Conservation (phyloP, 352 stramenopile genomes). For the Paralagenidium karlingii region DNA sequence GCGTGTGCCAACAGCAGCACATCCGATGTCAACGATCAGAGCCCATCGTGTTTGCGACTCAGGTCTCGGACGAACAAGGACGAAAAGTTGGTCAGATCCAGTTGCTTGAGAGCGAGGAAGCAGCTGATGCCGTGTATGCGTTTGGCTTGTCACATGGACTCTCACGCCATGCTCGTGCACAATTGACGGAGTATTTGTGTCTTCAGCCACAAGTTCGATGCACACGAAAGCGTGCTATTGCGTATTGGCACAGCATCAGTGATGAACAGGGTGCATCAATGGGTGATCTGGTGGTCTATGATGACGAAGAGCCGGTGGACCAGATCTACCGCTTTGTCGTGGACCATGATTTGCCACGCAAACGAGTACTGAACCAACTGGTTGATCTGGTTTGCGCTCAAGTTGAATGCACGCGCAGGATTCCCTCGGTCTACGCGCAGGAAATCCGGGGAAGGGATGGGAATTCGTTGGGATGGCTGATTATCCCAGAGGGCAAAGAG, state of each 20-base stretch:
- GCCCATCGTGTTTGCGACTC: slow-evolving; percentile 24
- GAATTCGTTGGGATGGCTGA: too few species aligned
- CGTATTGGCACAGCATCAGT: slow-evolving; percentile 32
- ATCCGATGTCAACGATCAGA: slow-evolving; percentile 26
- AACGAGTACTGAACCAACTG: slow-evolving; percentile 27
- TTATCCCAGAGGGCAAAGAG: slow-evolving; percentile 35
- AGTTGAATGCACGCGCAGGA: slow-evolving; percentile 19
- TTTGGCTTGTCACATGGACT: slow-evolving; percentile 25
- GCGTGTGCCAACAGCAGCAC: slow-evolving; percentile 16
- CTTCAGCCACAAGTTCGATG: slow-evolving; percentile 16
- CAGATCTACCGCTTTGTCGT: slow-evolving; percentile 57
- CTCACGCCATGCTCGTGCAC: slow-evolving; percentile 7
- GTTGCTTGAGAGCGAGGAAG: slow-evolving; percentile 35
- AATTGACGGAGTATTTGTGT: slow-evolving; percentile 35
- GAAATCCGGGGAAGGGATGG: too few species aligned
- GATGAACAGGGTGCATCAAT: slow-evolving; percentile 12
- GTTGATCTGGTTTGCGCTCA: slow-evolving; percentile 16
- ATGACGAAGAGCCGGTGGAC: slow-evolving; percentile 50
- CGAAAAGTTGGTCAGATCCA: slow-evolving; percentile 22
- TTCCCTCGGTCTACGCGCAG: slow-evolving; percentile 38
- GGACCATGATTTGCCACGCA: slow-evolving; percentile 20
- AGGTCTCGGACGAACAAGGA: slow-evolving; percentile 14
- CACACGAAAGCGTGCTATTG: slow-evolving; percentile 18
- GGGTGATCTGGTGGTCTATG: slow-evolving; percentile 47
- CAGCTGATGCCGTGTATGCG: slow-evolving; percentile 24